Conservation (phyloP, 805 yeast genomes). For the Metschnikowia bowlesiae region DNA sequence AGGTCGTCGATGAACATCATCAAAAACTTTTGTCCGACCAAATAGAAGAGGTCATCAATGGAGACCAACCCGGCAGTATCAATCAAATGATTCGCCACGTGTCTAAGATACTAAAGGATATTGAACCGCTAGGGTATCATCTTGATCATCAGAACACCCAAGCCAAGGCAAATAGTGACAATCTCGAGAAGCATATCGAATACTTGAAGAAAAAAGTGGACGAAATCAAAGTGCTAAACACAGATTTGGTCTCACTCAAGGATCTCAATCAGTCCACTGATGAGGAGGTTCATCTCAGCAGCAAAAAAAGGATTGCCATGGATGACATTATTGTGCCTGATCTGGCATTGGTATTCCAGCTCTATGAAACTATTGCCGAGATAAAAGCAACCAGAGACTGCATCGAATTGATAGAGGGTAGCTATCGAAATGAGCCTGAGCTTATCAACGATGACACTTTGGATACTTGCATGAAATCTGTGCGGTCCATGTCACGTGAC, state of each 20-base stretch:
- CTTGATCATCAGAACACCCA: conserved; percentile 32
- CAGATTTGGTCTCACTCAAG: conserved; percentile 23
- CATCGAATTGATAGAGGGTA: conserved; percentile 50
- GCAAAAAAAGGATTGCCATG: conserved; percentile 17
- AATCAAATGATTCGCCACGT: conserved; percentile 12
- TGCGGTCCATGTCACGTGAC: conserved; percentile 37
- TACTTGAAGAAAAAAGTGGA: conserved; percentile 26
- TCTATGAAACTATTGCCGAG: conserved; percentile 59
- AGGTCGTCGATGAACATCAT: not conserved
- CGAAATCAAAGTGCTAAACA: conserved; percentile 21
- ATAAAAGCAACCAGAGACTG: conserved; percentile 73
- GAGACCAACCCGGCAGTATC: conserved; percentile 9
- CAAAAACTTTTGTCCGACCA: conserved; percentile 12
- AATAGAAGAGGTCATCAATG: conserved; percentile 16
- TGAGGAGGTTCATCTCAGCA: conserved; percentile 15
- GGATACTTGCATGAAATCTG: conserved; percentile 32
- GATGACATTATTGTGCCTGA: conserved; percentile 39
- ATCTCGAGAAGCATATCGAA: conserved; percentile 26
- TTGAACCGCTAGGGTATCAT: conserved; percentile 29
- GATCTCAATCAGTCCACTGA: conserved; percentile 20
- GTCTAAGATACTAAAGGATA: conserved; percentile 16
- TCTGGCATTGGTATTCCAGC: conserved; percentile 45
- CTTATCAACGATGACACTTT: conserved; percentile 30
- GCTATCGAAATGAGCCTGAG: conserved; percentile 33
- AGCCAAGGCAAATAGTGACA: conserved; percentile 32